Evolutionary conservation across 306 rosid genomes (phyloP), one percentile per base, ranked within the genome.

Genomic region (Cicer chorassanicum): DNA sequence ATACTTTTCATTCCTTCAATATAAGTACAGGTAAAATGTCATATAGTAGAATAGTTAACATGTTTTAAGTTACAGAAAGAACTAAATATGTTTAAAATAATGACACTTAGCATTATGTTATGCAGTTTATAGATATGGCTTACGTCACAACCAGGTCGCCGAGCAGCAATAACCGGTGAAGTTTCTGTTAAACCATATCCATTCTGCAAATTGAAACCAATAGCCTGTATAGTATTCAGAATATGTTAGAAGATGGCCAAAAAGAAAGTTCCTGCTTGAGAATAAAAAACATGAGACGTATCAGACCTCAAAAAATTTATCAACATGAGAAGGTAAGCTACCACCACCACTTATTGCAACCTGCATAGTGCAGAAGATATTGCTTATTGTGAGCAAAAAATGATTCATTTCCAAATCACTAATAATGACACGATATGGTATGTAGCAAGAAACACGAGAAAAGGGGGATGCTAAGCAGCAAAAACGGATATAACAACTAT

Each of bases 321-420:
- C 98, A 0, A 94, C 84, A 48, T 94, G 91, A 70, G 83, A 65
- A 15, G 98, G 86, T 63, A 94, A 88, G 84, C 91, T 91, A 60
- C 96, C 95, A 51, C 98, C 98, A 75, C 98, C 98, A 68, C 97
- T 91, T 79, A 94, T 2, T 79, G 96, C 96, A 76, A 96, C 98
- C 98, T 93, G 89, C 88, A 87, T 10, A 60, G 51, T 51, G 73
- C 77, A 88, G 56, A 78, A 80, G 42, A 40, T 57, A 80, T 83
- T 16, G 49, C 66, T 66, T 59, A 61, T 84, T 45, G 59, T 53
- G 65, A 46, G 29, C 81, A 82, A 74, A 64, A 48, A 76, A 71
- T 48, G 40, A 68, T 45, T 11, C 43, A 63, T 84, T 65, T 71
- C 19, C 59, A 57, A 70, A 74, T 70, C 46, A 63, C 44, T 13